Evolutionary conservation across 768 basidiomycete species (phyloP), one percentile per base, ranked within the genome.

Genomic region (Austroboletus eburneus): DNA sequence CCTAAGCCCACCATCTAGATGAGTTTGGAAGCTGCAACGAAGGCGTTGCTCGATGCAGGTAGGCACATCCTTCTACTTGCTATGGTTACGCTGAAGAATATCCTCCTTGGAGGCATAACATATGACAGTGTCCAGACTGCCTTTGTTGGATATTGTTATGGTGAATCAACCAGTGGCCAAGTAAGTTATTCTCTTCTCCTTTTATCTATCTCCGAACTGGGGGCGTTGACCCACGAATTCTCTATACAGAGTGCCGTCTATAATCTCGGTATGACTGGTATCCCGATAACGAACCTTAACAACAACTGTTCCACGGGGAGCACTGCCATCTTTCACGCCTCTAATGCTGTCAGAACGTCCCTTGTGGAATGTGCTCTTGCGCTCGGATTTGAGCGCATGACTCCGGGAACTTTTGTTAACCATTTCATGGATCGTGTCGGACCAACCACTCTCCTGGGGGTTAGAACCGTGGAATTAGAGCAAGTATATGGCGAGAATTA

Each of bases 281-380:
- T 92, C 48, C 87, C 87, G 2, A 83, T 91, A 56, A 75, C 83
- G 43, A 92, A 90, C 55, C 83, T 90, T 36, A 90, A 88, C 69
- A 90, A 90, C 67, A 87, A 87, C 62, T 90, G 87, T 55, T 83
- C 87, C 2, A 89, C 86, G 2, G 87, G 87, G 3, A 84, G 82
- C 41, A 75, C 84, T 1, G 88, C 89, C 12, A 71, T 91, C 12
- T 84, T 76, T 61, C 76, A 85, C 32, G 84, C 83, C 3, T 81
- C 81, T 48, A 79, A 74, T 29, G 73, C 79, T 9, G 78, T 91
- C 32, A 87, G 83, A 59, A 73, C 74, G 25, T 83, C 82, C 10
- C 72, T 81, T 45, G 77, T 70, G 2, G 82, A 87, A 42, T 90
- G 88, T 57, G 76, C 83, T 0, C 70, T 91, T 17, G 88, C 89